Base-by-base conservation (phyloP, 257 asterid genomes). In the Solanum habrochaites region DNA sequence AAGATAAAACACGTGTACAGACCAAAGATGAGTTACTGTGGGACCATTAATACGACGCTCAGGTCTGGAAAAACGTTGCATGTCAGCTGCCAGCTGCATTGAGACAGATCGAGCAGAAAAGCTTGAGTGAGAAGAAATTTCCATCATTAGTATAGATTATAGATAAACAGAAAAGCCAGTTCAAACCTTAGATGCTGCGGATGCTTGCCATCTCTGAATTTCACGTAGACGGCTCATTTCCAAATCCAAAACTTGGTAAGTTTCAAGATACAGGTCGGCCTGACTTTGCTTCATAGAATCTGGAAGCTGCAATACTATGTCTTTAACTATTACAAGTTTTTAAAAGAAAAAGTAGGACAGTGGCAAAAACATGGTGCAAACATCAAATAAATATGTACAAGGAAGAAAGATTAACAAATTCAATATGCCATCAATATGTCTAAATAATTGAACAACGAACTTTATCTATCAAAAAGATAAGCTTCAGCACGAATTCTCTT, bases 201-300 rank as follows among this genome's bases (percentile, higher is more conserved):
- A 92, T 82, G 98, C 96, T 92, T 97, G 99, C 99, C 99, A 97
- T n/a, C 95, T 93, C 91, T 97, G 99, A 90, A 97, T 96, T 92
- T 97, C 99, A 45, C 98, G 98, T 88, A 96, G 89, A 85, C 99
- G 98, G 93, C 99, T 96, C 99, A 96, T 97, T 91, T 97, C 99
- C 88, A 97, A 91, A 91, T 97, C 99, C 80, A 96, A 87, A 86
- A 97, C 99, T 97, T 97, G 99, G 92, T 97, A 97, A 71, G 99
- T 97, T 93, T 97, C 98, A 14, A 97, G 93, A 90, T 97, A 97
- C 83, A 97, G 89, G 85, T 97, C 99, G 78, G 99, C 99, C 91
- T 97, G 99, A 86, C 93, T 96, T 86, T 96, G 98, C 95, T 95
- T 95, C 98, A 96, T 95, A 49, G 98, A 93, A 90, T 96, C 99